These are phyloP conservation scores for Simmondsia chinensis DNA, from an alignment of 148 eudicot species.

Conservation along the genomic window DNA sequence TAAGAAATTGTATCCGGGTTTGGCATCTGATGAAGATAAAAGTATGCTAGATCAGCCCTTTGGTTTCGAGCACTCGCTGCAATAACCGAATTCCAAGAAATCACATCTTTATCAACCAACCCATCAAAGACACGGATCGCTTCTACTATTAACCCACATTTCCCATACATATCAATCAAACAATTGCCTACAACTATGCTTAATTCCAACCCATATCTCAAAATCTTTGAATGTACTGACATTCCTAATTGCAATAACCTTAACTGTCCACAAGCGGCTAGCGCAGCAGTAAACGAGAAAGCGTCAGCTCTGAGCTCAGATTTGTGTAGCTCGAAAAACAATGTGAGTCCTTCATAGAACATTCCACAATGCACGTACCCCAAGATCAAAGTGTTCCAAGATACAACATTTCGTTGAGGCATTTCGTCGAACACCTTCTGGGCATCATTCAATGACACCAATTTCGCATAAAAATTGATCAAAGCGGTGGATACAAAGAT, in stretches of 20 bases:
- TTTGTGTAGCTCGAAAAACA: constrained; percentile 43
- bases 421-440: constrained; percentile 63
- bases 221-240: constrained; percentile 54
- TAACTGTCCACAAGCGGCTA: constrained; percentile 63
- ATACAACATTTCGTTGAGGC: constrained; percentile 46
- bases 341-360: constrained; percentile 31
- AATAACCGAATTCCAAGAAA: constrained; percentile 77
- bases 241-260: constrained; percentile 34
- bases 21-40: constrained; percentile 49
- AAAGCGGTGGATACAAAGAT: constrained; percentile 42
- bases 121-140: constrained; percentile 32
- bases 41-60: constrained; percentile 40
- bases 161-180: constrained; percentile 89
- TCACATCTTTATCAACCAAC: constrained; percentile 37
- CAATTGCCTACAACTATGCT: constrained; percentile 49
- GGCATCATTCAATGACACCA: constrained; percentile 35
- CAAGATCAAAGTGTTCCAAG: constrained; percentile 78
- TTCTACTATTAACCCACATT: constrained; percentile 34
- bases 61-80: constrained; percentile 63
- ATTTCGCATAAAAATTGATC: constrained; percentile 46
- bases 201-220: constrained; percentile 36
- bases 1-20: constrained; percentile 60
- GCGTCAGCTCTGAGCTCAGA: constrained; percentile 43
- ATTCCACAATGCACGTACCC: constrained; percentile 67
- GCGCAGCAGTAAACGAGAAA: constrained; percentile 50